Conservation (phyloP, 1,284 basidiomycete species). For the Tilletia caries region DNA sequence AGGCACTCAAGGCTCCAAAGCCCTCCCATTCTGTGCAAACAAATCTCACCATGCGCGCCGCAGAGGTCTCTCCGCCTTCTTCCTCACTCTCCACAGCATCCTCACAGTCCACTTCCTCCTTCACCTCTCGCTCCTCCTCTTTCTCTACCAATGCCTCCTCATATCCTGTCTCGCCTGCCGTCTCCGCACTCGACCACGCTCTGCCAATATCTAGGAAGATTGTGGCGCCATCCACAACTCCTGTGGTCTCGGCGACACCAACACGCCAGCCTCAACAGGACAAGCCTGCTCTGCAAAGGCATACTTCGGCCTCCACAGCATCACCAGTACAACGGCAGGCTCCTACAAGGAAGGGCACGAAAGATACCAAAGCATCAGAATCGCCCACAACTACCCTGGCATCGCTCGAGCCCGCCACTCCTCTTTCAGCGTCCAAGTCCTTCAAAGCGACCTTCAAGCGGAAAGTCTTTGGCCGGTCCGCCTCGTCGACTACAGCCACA, state of each 20-base stretch:
- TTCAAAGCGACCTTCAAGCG: slow-evolving; percentile 3
- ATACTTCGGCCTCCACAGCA: no score
- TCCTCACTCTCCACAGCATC: slow-evolving; percentile 4
- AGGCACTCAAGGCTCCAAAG: not conserved
- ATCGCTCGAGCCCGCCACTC: not conserved
- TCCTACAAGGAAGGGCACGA: not conserved
- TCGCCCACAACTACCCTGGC: not conserved
- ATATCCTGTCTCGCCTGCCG: not conserved
- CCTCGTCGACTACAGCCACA: not conserved
- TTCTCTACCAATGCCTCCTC: not conserved
- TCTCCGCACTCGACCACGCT: not conserved
- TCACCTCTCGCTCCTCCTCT: slow-evolving; percentile 2
- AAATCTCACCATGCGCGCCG: no score
- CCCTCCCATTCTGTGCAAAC: no score
- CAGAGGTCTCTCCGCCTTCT: not conserved
- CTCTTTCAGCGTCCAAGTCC: not conserved
- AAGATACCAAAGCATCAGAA: not conserved
- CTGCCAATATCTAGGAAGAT: not conserved
- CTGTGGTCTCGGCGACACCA: not conserved
- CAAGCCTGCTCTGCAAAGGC: no score
- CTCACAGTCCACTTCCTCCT: slow-evolving; percentile 1
- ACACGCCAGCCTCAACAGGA: no score
- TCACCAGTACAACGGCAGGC: no score
- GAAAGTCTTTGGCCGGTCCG: not conserved
- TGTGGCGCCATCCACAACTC: not conserved